Conservation (phyloP, 768 basidiomycete genomes). For the Collybia sp. region DNA sequence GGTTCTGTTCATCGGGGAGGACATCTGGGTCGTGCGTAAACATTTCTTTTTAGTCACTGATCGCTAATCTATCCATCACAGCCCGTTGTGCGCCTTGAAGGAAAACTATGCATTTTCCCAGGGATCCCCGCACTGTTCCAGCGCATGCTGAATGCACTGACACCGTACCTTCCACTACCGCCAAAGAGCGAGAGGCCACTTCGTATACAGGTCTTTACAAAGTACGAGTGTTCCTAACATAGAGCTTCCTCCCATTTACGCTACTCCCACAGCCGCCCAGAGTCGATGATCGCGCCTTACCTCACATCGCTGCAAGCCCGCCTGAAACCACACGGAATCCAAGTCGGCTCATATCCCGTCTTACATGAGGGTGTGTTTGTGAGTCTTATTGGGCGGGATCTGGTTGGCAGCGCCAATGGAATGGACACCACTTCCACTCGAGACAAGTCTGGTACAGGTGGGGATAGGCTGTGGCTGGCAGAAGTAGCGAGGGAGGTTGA, state of each 20-base stretch:
- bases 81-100: conserved; percentile 84
- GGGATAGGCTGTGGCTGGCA: conserved; percentile 38
- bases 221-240: conserved; percentile 33
- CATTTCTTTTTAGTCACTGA: neutral
- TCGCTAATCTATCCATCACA: conserved; percentile 18
- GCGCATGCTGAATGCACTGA: conserved; percentile 70
- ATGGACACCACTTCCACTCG: conserved; percentile 15
- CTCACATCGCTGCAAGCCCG: conserved; percentile 73
- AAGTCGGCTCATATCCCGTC: conserved; percentile 77
- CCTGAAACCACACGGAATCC: conserved; percentile 69
- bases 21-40: conserved; percentile 79
- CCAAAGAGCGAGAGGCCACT: conserved; percentile 68
- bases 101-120: conserved; percentile 88
- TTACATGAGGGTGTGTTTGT: conserved; percentile 66
- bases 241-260: conserved; percentile 2
- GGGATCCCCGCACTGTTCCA: conserved; percentile 87
- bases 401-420: conserved; percentile 17
- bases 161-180: conserved; percentile 75
- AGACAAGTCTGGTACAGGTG: conserved; percentile 34
- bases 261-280: conserved; percentile 46
- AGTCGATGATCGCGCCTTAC: conserved; percentile 82
- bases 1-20: conserved; percentile 70
- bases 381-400: conserved; percentile 57
- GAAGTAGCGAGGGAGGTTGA: conserved; percentile 63
- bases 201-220: conserved; percentile 81